phyloP scores from a whole-genome alignment of 352 stramenopile genomes.

The Albugo candida region DNA sequence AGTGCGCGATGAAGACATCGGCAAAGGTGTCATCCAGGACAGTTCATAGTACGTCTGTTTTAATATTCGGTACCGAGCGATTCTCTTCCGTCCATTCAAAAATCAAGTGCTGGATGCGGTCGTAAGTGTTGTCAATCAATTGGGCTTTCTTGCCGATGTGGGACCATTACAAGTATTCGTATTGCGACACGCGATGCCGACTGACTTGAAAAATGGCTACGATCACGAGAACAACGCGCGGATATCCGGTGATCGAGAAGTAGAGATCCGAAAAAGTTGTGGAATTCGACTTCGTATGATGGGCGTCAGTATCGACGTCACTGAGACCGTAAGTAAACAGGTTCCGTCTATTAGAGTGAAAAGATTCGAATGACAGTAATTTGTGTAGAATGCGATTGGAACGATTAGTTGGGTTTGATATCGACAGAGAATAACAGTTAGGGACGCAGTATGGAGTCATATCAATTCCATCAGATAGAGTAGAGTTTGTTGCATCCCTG shows the following conservation, averaged over 20 bases:
- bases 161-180: conserved; percentile 95
- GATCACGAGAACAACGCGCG: conserved; percentile 93
- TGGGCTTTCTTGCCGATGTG: conserved; percentile 94
- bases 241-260: conserved; percentile 93
- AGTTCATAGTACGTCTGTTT: conserved; percentile 93
- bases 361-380: too few species aligned
- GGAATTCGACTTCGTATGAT: conserved; percentile 94
- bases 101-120: conserved; percentile 95
- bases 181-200: conserved; percentile 87
- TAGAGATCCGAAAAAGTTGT: conserved; percentile 91
- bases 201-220: conserved; percentile 89
- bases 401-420: conserved; percentile 95
- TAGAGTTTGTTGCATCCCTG: too few species aligned
- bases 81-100: conserved; percentile 93
- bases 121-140: conserved; percentile 90
- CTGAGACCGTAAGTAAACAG: conserved; percentile 79
- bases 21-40: conserved; percentile 94
- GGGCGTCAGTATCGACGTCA: conserved; percentile 91
- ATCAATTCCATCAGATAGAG: too few species aligned
- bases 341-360: too few species aligned
- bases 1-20: conserved; percentile 91
- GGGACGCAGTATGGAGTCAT: too few species aligned
- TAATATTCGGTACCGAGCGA: conserved; percentile 90
- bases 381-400: conserved; percentile 84
- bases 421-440: conserved; percentile 34